Evolutionary conservation across 2,329 filamentous ascomycete genomes (phyloP).

Genomic region (Blastomyces gilchristii): DNA sequence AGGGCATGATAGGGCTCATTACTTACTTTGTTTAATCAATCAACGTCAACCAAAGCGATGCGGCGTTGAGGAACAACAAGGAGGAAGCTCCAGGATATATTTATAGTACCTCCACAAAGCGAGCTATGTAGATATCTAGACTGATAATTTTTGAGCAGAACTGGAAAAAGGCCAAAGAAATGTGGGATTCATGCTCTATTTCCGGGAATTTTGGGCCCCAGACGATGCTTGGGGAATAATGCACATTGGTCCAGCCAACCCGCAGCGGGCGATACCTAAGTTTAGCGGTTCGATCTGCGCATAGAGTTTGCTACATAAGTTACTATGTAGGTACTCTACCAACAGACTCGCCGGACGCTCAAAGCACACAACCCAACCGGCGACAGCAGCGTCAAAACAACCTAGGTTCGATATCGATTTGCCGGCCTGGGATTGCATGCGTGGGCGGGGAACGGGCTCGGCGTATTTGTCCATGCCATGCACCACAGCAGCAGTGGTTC

Average conservation of each 20-base stretch:
- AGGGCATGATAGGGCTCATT: neutral
- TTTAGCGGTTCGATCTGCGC: neutral
- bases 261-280: neutral
- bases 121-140: neutral
- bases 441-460: neutral
- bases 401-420: neutral
- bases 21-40: neutral
- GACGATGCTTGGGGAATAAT: neutral
- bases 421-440: neutral
- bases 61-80: neutral
- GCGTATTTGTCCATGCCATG: neutral
- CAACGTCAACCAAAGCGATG: neutral
- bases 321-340: too few species aligned
- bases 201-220: neutral
- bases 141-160: neutral
- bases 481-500: too few species aligned
- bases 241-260: neutral
- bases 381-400: neutral
- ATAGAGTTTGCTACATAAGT: too few species aligned
- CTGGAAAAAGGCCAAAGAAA: neutral
- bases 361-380: too few species aligned
- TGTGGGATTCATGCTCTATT: constrained; percentile 5
- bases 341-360: neutral
- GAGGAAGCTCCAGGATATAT: neutral
- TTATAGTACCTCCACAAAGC: neutral